Evolutionary conservation across 2,329 filamentous ascomycete genomes (phyloP), one percentile per base, ranked within the genome.

Genomic region (Alternaria arbusti): DNA sequence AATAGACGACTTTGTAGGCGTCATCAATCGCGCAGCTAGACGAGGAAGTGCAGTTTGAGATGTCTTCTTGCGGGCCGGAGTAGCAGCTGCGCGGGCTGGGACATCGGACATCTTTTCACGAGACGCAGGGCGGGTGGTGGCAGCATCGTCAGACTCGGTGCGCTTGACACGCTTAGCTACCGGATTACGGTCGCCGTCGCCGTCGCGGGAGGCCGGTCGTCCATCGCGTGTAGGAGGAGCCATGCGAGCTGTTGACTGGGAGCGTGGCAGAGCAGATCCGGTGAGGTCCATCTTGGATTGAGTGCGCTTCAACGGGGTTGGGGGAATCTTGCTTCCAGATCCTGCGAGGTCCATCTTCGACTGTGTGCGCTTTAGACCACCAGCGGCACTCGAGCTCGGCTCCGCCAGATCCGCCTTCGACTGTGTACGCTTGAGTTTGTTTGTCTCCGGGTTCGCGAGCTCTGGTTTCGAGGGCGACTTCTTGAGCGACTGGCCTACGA

Each of bases 1-100:
- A 55, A 92, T 79, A 1, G 91, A 93, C 8, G 92, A 84, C 77
- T 93, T 93, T 9, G 92, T 96, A 0, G 94, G 93, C 6, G 92
- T 96, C 79, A 90, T 87, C 28, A 95, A 82, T 28, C 77, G 72
- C 32, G 77, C 72, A n/a, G 74, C 63, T 84, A 89, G 65, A 84
- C 83, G 63, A 84, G 80, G 65, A 46, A 86, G 84, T 28, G 74
- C 75, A 9, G 85, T 74, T 50, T 73, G 70, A 26, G 74, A 75
- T 13, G 70, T 74, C 45, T 73, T 72, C 57, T 68, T 73, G 32
- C 75, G 77, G 9, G 70, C 70, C 51, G 75, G 73, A 10, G 74
- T 69, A 17, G 69, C 57, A 54, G 59, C 30, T 44, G 61, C 58
- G 11, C 67, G 40, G n/a, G 64, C 63, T 5, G 59, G 40, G 20